Evolutionary conservation across 352 stramenopile genomes (phyloP).

Genomic region (Pythium brassicae): DNA sequence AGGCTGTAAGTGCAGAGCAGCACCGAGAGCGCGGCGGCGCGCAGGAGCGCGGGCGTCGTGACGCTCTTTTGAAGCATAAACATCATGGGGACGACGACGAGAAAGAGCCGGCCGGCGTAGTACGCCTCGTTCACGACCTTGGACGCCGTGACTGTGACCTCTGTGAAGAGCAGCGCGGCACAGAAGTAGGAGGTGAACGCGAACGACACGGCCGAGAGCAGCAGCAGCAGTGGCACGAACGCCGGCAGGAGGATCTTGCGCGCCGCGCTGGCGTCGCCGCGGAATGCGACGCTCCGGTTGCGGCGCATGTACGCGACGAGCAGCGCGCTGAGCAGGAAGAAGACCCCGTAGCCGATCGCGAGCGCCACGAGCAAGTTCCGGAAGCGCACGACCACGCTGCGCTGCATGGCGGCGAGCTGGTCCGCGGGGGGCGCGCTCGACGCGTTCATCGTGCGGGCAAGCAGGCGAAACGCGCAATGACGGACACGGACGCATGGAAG

Average conservation of each 20-base stretch:
- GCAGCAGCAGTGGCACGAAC: slow-evolving; percentile 65
- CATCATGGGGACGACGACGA: slow-evolving; percentile 57
- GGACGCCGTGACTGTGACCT: slow-evolving; percentile 7
- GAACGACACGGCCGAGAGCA: slow-evolving; percentile 30
- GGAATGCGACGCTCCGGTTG: slow-evolving; percentile 42
- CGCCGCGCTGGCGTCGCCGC: slow-evolving; percentile 44
- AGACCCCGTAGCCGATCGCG: slow-evolving; percentile 34
- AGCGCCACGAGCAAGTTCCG: slow-evolving; percentile 29
- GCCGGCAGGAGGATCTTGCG: slow-evolving; percentile 62
- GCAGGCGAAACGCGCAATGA: neutral
- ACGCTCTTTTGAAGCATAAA: slow-evolving; percentile 52
- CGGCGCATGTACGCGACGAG: slow-evolving; percentile 52
- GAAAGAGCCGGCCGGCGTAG: slow-evolving; percentile 55
- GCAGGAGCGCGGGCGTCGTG: slow-evolving; percentile 38
- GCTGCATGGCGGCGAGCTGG: slow-evolving; percentile 1
- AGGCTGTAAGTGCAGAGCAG: slow-evolving; percentile 52
- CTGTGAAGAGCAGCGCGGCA: slow-evolving; percentile 10
- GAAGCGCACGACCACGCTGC: slow-evolving; percentile 11
- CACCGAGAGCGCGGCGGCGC: slow-evolving; percentile 35
- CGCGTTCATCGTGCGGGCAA: neutral
- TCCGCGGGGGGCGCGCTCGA: neutral
- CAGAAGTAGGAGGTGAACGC: slow-evolving; percentile 27
- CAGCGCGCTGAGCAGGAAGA: slow-evolving; percentile 35
- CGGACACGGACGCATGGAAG: neutral
- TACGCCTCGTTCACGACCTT: slow-evolving; percentile 33